Evolutionary conservation across 2,329 filamentous ascomycete genomes (phyloP), one percentile per base, ranked within the genome.

Genomic region (Amauroascus niger): DNA sequence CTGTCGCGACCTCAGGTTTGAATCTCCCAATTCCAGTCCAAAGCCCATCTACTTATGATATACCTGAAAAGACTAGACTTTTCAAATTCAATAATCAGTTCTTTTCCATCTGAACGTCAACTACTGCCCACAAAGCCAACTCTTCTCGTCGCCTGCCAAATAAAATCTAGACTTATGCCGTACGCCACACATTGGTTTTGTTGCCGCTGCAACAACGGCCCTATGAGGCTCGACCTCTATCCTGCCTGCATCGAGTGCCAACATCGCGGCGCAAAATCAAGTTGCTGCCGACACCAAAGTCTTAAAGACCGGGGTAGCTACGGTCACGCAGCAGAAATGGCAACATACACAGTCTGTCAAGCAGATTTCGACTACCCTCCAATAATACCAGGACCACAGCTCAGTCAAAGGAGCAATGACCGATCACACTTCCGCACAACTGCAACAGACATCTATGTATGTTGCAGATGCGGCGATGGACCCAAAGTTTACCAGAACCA

Each of bases 401-500:
- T 24, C 39, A 30, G 35, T 24, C 33, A 39, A 26, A 14, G 2
- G n/a, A 33, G 20, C 35, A 9, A 43, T 45, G 43, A 8, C 43
- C 16, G 30, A 4, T 32, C n/a, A 28, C 30, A 32, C 8, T 51
- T 24, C 35, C 39, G 14, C 32, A 43, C 32, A 14, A 56, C 55
- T 60, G 26, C 56, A 1, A 63, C 60, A 8, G 57, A 63, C 49
- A 60, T 69, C 57, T 72, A 69, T 44, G 62, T 68, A 52, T 72
- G 70, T 61, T 72, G 70, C 63, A 1, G 55, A 3, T 72, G 70
- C 55, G 37, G 61, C 1, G 69, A 72, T 40, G 70, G 70, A 0
- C 70, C 70, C 0, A 72, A 71, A 49, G 57, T 69, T 37, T 71
- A 59, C 57, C 59, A 66, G 9, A 41, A 55, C 28, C 67, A 72